Evolutionary conservation across 495 filamentous ascomycete species (phyloP).

Genomic region (Parmelia sp.): DNA sequence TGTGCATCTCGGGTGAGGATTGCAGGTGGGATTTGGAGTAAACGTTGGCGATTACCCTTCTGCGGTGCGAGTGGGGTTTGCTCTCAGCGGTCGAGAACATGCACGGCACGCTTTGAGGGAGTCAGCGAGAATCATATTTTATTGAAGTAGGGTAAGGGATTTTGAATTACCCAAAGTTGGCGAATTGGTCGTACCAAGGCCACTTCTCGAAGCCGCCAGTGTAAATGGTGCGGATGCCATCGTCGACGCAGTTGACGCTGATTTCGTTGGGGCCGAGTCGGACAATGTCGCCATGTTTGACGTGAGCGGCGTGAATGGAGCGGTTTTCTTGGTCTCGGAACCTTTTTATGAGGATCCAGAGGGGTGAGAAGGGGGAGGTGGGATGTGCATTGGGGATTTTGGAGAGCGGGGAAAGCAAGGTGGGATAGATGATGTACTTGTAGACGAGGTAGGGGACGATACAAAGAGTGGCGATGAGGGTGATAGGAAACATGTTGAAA

Average conservation of each 20-base stretch:
- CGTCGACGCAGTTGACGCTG: slow-evolving; percentile 56
- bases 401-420: slow-evolving; percentile 59
- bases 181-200: slow-evolving; percentile 53
- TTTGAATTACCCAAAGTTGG: slow-evolving; percentile 22
- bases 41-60: slow-evolving; percentile 49
- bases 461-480: neutral
- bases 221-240: slow-evolving; percentile 61
- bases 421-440: slow-evolving; percentile 54
- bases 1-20: slow-evolving; percentile 50
- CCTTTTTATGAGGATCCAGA: slow-evolving; percentile 64
- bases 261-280: slow-evolving; percentile 52
- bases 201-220: slow-evolving; percentile 71
- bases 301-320: slow-evolving; percentile 52
- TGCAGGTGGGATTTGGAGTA: slow-evolving; percentile 58
- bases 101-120: slow-evolving; percentile 34
- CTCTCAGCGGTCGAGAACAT: slow-evolving; percentile 50
- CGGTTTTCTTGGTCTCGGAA: slow-evolving; percentile 53
- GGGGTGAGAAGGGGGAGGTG: slow-evolving; percentile 54
- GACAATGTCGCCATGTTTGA: slow-evolving; percentile 47
- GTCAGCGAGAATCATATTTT: slow-evolving; percentile 20
- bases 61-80: slow-evolving; percentile 45
- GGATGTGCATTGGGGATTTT: slow-evolving; percentile 66
- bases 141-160: neutral
- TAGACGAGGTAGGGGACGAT: slow-evolving; percentile 36
- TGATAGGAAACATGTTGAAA: neutral